These are phyloP conservation scores for Colletotrichum sidae DNA, from an alignment of 2,329 filamentous ascomycete species.

Conservation along the genomic window DNA sequence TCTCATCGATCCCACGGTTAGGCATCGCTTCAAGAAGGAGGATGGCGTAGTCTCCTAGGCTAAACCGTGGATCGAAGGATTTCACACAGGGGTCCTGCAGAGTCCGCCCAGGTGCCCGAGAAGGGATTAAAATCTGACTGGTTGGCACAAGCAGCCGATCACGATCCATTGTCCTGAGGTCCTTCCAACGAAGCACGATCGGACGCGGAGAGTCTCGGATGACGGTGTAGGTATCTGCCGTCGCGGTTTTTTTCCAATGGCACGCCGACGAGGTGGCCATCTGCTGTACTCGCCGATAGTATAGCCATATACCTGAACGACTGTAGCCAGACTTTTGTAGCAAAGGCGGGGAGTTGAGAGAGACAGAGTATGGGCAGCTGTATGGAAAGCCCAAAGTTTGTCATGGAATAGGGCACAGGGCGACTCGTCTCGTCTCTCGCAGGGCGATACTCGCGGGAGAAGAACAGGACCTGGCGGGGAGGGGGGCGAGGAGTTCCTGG, in stretches of 20 bases:
- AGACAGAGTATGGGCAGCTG: constrained; percentile 14
- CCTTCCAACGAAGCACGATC: constrained; percentile 8
- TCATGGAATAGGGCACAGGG: constrained; percentile 29
- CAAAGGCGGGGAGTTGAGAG: neutral
- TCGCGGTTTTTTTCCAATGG: constrained; percentile 11
- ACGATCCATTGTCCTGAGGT: neutral
- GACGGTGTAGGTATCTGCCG: constrained; percentile 12
- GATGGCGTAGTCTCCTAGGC: constrained; percentile 20
- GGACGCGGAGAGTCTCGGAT: constrained; percentile 23
- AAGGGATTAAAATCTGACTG: constrained; percentile 27
- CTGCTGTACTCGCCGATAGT: constrained; percentile 1
- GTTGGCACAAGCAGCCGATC: constrained; percentile 2
- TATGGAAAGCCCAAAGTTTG: constrained; percentile 33
- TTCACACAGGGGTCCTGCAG: neutral
- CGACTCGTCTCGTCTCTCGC: constrained; percentile 18
- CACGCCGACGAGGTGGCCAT: constrained; percentile 8
- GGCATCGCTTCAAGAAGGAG: constrained; percentile 17
- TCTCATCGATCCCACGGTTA: neutral
- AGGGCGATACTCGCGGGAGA: constrained; percentile 15
- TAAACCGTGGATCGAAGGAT: neutral
- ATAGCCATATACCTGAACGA: constrained; percentile 7
- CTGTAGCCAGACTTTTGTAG: neutral
- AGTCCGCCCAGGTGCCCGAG: neutral
- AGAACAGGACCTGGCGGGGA: constrained; percentile 35
- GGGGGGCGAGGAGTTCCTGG: constrained; percentile 36